A percentile compares a stretch with the other conserved stretches of the same genome.
These are phyloP conservation scores for Dactylellina drechsleri DNA, from an alignment of 2,329 filamentous ascomycete species.

Conservation along the genomic window DNA sequence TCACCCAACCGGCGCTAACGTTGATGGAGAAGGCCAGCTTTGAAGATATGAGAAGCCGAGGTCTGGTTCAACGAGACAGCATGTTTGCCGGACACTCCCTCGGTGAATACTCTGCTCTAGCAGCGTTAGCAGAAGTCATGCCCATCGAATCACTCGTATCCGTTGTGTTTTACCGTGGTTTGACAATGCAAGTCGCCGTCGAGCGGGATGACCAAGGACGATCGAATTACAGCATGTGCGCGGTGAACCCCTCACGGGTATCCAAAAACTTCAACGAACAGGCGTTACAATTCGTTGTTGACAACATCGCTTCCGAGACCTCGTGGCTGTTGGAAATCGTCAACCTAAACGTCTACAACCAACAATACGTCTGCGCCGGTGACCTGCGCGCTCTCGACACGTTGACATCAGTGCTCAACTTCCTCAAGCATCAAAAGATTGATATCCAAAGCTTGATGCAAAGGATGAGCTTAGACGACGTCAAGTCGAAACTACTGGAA, in stretches of 20 bases:
- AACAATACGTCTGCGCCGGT: conserved; percentile 78
- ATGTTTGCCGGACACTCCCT: conserved; percentile 98
- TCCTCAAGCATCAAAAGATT: conserved; percentile 94
- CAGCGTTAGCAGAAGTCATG: conserved; percentile 96
- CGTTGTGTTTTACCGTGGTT: conserved; percentile 97
- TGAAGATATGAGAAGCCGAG: conserved; percentile 98
- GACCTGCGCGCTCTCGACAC: conserved; percentile 77
- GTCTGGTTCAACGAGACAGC: conserved; percentile 93
- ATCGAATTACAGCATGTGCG: conserved; percentile 99
- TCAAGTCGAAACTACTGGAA: conserved; percentile 86
- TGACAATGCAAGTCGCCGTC: conserved; percentile 99
- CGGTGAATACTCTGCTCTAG: conserved; percentile 96
- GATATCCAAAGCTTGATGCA: conserved; percentile 94
- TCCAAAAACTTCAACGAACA: conserved; percentile 99
- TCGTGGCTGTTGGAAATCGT: conserved; percentile 98
- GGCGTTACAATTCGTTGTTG: conserved; percentile 94
- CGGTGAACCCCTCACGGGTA: conserved; percentile 97
- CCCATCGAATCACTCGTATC: conserved; percentile 99
- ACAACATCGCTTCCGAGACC: conserved; percentile 92
- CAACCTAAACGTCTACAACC: conserved; percentile 88
- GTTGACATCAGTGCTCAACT: conserved; percentile 84
- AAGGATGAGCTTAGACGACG: conserved; percentile 84
- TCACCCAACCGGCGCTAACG: conserved; percentile 95
- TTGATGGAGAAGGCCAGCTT: conserved; percentile 99
- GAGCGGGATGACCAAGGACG: conserved; percentile 92